Evolutionary conservation across 805 yeast genomes (phyloP).

Genomic region (Vanderwaltozyma verrucispora): DNA sequence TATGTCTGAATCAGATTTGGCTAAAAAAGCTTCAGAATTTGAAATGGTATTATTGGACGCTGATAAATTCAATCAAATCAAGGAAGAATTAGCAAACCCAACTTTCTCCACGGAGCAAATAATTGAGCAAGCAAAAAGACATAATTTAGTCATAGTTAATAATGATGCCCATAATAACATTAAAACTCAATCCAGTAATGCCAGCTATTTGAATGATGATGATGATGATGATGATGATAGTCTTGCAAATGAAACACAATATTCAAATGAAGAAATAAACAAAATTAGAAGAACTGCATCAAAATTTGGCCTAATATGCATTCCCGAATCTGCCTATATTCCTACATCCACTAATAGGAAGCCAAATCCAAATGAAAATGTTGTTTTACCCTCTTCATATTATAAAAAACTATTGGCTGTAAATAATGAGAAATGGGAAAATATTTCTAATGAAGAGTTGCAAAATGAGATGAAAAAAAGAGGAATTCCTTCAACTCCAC

Average conservation of each 20-base stretch:
- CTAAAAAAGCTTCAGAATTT: slow-evolving; percentile 9
- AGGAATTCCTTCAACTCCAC: slow-evolving; percentile 24
- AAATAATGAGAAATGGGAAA: slow-evolving; percentile 4
- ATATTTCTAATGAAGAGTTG: slow-evolving; percentile 36
- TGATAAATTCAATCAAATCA: slow-evolving; percentile 27
- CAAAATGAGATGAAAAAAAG: slow-evolving; percentile 38
- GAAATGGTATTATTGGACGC: slow-evolving; percentile 19
- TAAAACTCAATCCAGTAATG: background rate
- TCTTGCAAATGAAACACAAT: slow-evolving; percentile 6
- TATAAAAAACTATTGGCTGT: slow-evolving; percentile 46
- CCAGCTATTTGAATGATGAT: slow-evolving; percentile 3
- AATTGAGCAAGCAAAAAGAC: slow-evolving; percentile 20
- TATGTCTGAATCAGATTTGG: slow-evolving; percentile 6
- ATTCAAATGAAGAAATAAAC: slow-evolving; percentile 8
- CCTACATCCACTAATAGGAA: slow-evolving; percentile 49
- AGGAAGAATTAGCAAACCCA: slow-evolving; percentile 22
- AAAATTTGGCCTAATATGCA: slow-evolving; percentile 38
- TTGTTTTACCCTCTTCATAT: slow-evolving; percentile 54
- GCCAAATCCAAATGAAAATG: slow-evolving; percentile 47
- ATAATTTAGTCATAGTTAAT: slow-evolving; percentile 2
- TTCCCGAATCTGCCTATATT: slow-evolving; percentile 50
- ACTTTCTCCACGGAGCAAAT: slow-evolving; percentile 16
- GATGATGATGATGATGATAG: slow-evolving; percentile 5
- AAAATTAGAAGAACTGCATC: slow-evolving; percentile 34
- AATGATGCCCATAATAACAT: slow-evolving; percentile 9